Conservation (phyloP, 768 basidiomycete species). For the Mrakia gelida region DNA sequence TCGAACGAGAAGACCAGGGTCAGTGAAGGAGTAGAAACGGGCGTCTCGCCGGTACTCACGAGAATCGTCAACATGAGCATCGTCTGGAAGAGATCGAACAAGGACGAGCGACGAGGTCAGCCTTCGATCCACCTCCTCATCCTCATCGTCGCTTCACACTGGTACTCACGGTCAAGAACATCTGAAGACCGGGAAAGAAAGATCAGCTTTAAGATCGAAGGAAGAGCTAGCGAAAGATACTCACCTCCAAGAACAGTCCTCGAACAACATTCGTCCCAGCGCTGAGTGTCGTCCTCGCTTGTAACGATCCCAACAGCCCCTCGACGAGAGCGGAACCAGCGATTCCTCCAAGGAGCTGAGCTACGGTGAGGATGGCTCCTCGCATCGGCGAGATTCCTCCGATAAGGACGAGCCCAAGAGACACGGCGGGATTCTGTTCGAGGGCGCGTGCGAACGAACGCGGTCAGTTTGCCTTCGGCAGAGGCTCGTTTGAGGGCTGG, state of each 20-base stretch:
- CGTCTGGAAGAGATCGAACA: not conserved
- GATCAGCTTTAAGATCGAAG: too few species aligned
- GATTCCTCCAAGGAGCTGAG: conserved; percentile 45
- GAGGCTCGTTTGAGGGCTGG: too few species aligned
- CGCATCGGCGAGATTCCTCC: conserved; percentile 44
- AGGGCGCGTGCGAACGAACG: too few species aligned
- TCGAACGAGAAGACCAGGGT: not conserved
- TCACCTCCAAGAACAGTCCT: conserved; percentile 15
- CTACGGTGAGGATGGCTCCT: conserved; percentile 41
- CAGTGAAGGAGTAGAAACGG: not conserved
- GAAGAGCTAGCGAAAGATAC: too few species aligned
- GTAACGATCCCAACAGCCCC: conserved; percentile 42
- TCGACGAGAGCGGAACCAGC: conserved; percentile 42
- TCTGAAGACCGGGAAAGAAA: too few species aligned
- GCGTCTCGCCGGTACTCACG: not conserved
- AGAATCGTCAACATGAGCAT: conserved; percentile 27
- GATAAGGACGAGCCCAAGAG: conserved; percentile 44
- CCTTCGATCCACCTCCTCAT: too few species aligned
- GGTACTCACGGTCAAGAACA: conserved; percentile 13
- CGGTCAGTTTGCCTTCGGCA: not conserved
- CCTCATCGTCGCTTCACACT: not conserved
- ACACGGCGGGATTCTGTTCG: conserved; percentile 44
- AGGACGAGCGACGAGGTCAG: not conserved
- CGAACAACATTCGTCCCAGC: conserved; percentile 36
- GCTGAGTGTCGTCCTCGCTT: conserved; percentile 35